Conservation (phyloP, 2,329 filamentous ascomycete genomes). For the Colletotrichum shisoi region DNA sequence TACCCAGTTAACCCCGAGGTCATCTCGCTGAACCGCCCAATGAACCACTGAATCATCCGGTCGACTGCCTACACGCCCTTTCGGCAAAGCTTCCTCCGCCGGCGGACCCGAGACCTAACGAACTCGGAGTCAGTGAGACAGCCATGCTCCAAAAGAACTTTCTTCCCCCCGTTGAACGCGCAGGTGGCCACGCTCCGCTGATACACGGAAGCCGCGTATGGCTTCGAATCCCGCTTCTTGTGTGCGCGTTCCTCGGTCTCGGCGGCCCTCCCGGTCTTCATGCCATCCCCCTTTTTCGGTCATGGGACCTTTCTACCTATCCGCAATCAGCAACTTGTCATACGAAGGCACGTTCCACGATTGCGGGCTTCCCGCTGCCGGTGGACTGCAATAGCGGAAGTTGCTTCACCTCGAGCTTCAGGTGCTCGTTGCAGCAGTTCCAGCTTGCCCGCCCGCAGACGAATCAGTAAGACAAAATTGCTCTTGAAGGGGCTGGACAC, state of each 20-base stretch:
- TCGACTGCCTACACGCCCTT: conserved; percentile 7
- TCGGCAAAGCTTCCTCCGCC: background rate
- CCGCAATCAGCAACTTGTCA: conserved; percentile 6
- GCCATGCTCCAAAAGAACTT: background rate
- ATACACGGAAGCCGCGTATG: conserved; percentile 4
- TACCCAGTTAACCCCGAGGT: conserved; percentile 10
- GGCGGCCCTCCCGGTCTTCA: background rate
- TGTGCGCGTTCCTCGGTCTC: conserved; percentile 13
- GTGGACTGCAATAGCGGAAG: background rate
- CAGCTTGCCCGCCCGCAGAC: conserved; percentile 7
- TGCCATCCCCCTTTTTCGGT: background rate
- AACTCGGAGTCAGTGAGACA: conserved; percentile 6
- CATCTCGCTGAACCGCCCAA: conserved; percentile 17
- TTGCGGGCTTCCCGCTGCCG: background rate
- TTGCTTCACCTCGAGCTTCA: conserved; percentile 15
- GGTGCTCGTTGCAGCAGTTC: conserved; percentile 17
- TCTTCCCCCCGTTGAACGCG: background rate
- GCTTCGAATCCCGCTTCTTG: conserved; percentile 21
- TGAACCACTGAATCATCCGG: conserved; percentile 17
- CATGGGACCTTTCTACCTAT: conserved; percentile 6
- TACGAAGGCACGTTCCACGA: background rate
- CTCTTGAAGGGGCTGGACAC: no score
- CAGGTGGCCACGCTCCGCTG: background rate
- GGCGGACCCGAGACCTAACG: background rate
- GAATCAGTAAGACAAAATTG: background rate